Percentiles rank a stretch among this genome's conserved stretches.
Conservation (phyloP, 2,329 filamentous ascomycete genomes). For the Nemania sp. region DNA sequence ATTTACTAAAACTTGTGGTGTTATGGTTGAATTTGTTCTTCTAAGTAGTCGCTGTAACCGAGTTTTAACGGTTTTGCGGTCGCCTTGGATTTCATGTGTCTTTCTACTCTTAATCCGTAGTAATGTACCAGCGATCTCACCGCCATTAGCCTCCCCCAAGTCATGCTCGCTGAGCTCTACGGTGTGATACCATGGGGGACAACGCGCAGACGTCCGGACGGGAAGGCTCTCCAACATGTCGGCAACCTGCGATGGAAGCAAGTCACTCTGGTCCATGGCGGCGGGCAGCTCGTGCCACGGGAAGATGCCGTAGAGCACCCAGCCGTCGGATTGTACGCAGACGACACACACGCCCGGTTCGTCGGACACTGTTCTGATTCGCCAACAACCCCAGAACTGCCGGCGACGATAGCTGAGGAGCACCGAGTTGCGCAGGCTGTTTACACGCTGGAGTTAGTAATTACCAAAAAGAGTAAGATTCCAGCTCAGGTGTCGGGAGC, state of each 20-base stretch:
- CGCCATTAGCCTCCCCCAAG: neutral
- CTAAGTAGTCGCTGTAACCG: slow-evolving; percentile 11
- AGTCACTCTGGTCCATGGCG: slow-evolving; percentile 31
- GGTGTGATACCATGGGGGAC: slow-evolving; percentile 38
- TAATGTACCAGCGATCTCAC: slow-evolving; percentile 35
- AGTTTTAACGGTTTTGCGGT: slow-evolving; percentile 7
- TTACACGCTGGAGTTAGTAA: too few relatives aligned
- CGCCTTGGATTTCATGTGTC: neutral
- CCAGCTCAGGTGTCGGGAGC: too few relatives aligned
- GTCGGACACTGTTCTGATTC: slow-evolving; percentile 30
- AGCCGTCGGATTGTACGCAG: slow-evolving; percentile 42
- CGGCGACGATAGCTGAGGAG: slow-evolving; percentile 44
- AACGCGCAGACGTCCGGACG: slow-evolving; percentile 36
- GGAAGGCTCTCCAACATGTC: slow-evolving; percentile 38
- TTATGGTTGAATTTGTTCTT: slow-evolving; percentile 21
- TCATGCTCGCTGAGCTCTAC: slow-evolving; percentile 39
- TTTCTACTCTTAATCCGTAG: slow-evolving; percentile 40
- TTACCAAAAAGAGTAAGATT: too few relatives aligned
- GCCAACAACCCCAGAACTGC: slow-evolving; percentile 46
- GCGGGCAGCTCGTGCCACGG: slow-evolving; percentile 35
- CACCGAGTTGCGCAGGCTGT: slow-evolving; percentile 43
- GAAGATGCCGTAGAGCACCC: slow-evolving; percentile 45
- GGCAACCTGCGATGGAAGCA: slow-evolving; percentile 42
- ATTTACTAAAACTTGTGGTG: neutral
- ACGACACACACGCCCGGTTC: slow-evolving; percentile 43